These are phyloP conservation scores for Xylaria sp. DNA, from an alignment of 2,329 filamentous ascomycete species.

Conservation along the genomic window DNA sequence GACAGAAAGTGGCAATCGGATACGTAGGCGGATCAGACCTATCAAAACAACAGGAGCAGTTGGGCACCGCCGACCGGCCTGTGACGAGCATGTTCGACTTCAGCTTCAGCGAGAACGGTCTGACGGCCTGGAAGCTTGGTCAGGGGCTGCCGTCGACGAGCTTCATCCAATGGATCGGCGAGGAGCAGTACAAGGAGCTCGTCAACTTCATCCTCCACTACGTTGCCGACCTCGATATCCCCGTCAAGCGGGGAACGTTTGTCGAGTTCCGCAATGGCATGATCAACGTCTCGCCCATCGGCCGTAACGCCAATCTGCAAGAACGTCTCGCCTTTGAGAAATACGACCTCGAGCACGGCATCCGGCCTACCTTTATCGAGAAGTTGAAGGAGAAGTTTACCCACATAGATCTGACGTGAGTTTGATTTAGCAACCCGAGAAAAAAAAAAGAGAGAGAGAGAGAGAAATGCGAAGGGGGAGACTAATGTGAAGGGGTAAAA, in stretches of 20 bases:
- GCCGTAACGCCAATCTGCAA: slow-evolving; percentile 82
- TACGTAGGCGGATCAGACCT: slow-evolving; percentile 95
- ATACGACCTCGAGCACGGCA: slow-evolving; percentile 80
- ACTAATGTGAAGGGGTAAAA: background rate
- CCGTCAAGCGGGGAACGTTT: slow-evolving; percentile 85
- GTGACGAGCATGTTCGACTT: slow-evolving; percentile 95
- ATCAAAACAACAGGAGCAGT: slow-evolving; percentile 94
- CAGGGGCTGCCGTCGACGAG: slow-evolving; percentile 77
- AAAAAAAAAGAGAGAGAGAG: background rate
- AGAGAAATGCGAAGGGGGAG: background rate
- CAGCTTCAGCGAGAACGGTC: slow-evolving; percentile 96
- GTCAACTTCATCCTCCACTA: slow-evolving; percentile 82
- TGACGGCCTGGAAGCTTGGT: slow-evolving; percentile 89
- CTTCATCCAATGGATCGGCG: slow-evolving; percentile 93
- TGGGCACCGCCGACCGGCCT: slow-evolving; percentile 72
- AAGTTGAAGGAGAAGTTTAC: slow-evolving; percentile 83
- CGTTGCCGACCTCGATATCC: slow-evolving; percentile 84
- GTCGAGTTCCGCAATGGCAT: slow-evolving; percentile 92
- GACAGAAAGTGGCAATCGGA: slow-evolving; percentile 88
- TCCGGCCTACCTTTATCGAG: slow-evolving; percentile 80
- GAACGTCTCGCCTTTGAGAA: slow-evolving; percentile 86
- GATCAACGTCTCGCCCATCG: slow-evolving; percentile 86
- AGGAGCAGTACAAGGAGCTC: slow-evolving; percentile 81
- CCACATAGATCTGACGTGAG: slow-evolving; percentile 84
- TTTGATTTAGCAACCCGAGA: slow-evolving; percentile 39